Conservation (phyloP, 2,329 filamentous ascomycete species). For the Hypocrella siamensis region DNA sequence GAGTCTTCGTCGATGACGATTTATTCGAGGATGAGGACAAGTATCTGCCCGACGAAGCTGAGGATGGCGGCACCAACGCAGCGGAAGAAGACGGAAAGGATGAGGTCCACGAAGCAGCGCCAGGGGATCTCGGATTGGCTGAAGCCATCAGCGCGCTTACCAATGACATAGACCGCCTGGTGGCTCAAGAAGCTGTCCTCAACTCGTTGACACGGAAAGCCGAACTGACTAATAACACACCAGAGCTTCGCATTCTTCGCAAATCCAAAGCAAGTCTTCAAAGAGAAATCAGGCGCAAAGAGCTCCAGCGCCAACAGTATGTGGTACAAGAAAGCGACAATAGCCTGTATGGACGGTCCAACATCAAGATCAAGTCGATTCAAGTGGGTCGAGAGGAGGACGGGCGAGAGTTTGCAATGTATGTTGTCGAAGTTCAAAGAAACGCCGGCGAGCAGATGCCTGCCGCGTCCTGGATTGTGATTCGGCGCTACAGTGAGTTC, state of each 20-base stretch:
- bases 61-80: slow-evolving; percentile 46
- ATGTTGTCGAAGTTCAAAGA: slow-evolving; percentile 80
- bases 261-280: slow-evolving; percentile 92
- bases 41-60: slow-evolving; percentile 72
- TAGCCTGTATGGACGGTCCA: slow-evolving; percentile 83
- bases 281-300: slow-evolving; percentile 82
- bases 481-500: slow-evolving; percentile 92
- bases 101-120: slow-evolving; percentile 83
- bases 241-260: slow-evolving; percentile 76
- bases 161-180: slow-evolving; percentile 77
- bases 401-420: slow-evolving; percentile 84
- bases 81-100: slow-evolving; percentile 48
- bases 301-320: slow-evolving; percentile 92
- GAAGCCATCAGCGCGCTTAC: slow-evolving; percentile 86
- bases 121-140: slow-evolving; percentile 80
- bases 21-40: slow-evolving; percentile 82
- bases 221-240: slow-evolving; percentile 90
- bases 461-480: slow-evolving; percentile 84
- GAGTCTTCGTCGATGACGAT: slow-evolving; percentile 87
- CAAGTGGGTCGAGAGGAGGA: slow-evolving; percentile 87
- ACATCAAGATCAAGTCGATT: slow-evolving; percentile 78
- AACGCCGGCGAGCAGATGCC: slow-evolving; percentile 92
- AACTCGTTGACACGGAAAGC: slow-evolving; percentile 87
- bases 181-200: slow-evolving; percentile 77
- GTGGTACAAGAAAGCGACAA: slow-evolving; percentile 97